These are phyloP conservation scores for Closterium sp. DNA, from an alignment of 139 green algal species.

Conservation along the genomic window DNA sequence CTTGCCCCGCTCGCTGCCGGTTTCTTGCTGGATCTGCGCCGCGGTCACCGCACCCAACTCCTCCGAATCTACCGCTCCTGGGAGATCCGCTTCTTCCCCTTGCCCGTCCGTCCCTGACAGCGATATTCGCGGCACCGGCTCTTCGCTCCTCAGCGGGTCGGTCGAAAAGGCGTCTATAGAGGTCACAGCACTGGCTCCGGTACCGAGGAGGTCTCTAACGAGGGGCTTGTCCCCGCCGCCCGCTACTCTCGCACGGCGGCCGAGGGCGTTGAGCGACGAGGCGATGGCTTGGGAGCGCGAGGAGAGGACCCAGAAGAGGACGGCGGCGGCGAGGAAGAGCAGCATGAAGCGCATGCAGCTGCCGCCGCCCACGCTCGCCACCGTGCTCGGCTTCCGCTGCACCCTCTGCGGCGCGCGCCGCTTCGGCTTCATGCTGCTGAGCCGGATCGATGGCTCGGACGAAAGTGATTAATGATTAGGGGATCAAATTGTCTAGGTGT, in stretches of 20 bases:
- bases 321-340: not conserved
- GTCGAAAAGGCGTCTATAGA: not conserved
- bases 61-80: not conserved
- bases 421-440: not conserved
- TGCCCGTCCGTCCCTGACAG: not conserved
- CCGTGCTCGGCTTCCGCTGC: not conserved
- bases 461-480: not conserved
- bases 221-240: not conserved
- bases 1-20: not conserved
- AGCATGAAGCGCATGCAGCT: not conserved
- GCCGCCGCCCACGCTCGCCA: not conserved
- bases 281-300: not conserved
- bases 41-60: not conserved
- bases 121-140: not conserved
- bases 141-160: not conserved
- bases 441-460: not conserved
- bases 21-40: not conserved
- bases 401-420: not conserved
- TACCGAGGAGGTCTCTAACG: not conserved
- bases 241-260: not conserved
- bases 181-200: not conserved
- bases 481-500: not conserved
- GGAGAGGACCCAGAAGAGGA: not conserved
- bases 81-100: not conserved
- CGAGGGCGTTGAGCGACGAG: not conserved